Evolutionary conservation across 208 protist genomes (phyloP), one percentile per base, ranked within the genome.

Genomic region (Trypanosoma vivax): DNA sequence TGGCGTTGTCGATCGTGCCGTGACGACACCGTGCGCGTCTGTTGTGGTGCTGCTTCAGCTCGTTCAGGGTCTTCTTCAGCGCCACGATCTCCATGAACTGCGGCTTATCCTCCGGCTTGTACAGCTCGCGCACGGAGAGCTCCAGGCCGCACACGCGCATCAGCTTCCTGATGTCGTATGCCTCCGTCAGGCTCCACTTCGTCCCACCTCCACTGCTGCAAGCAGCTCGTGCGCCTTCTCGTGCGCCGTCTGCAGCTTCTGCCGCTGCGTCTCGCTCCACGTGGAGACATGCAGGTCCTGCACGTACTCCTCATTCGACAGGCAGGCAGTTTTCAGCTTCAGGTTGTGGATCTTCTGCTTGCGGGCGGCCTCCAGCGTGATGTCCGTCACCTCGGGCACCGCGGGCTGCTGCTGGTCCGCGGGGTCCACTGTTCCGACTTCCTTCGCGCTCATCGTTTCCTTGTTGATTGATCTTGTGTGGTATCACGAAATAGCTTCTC

Each of bases 161-260:
- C 64, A 76, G 63, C 58, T 72, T 76, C 69, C 72, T 65, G 64
- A 76, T 76, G 65, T 77, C 70, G 52, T 77, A 77, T 21, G 70
- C 70, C 50, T 58, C 50, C 23, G 70, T 77, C 23, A 77, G 64
- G 70, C 53, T 73, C 70, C 70, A 77, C 60, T 59, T 77, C n/a
- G 70, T 73, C 16, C 65, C 65, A 52, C 41, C 50, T 77, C 70
- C 43, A 77, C 70, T 7, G 57, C 11, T 19, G 16, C n/a, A n/a
- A 77, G 60, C 23, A 77, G 60, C 47, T 77, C 63, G 6, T 53
- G 35, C 24, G 63, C 65, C 65, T 73, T 77, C 46, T 77, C 70
- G 65, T 77, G 70, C 13, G 70, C 70, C 7, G 63, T 50, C 58
- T 60, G 59, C 58, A 77, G 65, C 60, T 73, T 77, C 65, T 77